Evolutionary conservation across 805 yeast genomes (phyloP), one percentile per base, ranked within the genome.

Genomic region (Hanseniaspora guilliermondii): DNA sequence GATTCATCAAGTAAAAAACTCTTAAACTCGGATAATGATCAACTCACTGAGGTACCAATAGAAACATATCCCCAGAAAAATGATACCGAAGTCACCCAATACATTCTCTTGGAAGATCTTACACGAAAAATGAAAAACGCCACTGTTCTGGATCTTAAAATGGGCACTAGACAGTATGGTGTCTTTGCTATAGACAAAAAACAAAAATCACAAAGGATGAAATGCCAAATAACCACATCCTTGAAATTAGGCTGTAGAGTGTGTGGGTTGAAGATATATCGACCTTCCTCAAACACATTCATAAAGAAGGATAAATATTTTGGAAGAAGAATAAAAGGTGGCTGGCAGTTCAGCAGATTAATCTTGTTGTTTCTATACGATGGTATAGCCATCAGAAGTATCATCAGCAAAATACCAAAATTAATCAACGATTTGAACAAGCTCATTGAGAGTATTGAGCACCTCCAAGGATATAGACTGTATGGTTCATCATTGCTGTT

Each of bases 91-190:
- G 71, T 68, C 2, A 64, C 68, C 1, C 73, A 94, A 58, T 93
- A 88, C 65, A 83, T 93, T 38, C 68, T 93, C 9, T 72, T 93
- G 49, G 98, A 94, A 64, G 99, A 93, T 69, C 70, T 93, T 48
- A 93, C 97, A 0, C 76, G 82, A 53, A 86, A 87, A 24, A 80
- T 91, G 81, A 72, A 69, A 32, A 77, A 77, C 59, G 97, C 98
- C 0, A 89, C 96, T 65, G 97, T 91, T 0, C 70, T 93, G 49
- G 99, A 93, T 68, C 73, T 93, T 61, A 93, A 93, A 65, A 93
- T 93, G 97, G 99, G 99, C 0, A 91, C 99, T 0, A 75, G 99
- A 56, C 99, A 93, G 68, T 93, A 93, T 63, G 98, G 99, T 9
- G 83, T 91, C n/a, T 95, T 88, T 59, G 97, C 97, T 0, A 74